Evolutionary conservation across 2,329 filamentous ascomycete species (phyloP).

Genomic region (Bretziella fagacearum): DNA sequence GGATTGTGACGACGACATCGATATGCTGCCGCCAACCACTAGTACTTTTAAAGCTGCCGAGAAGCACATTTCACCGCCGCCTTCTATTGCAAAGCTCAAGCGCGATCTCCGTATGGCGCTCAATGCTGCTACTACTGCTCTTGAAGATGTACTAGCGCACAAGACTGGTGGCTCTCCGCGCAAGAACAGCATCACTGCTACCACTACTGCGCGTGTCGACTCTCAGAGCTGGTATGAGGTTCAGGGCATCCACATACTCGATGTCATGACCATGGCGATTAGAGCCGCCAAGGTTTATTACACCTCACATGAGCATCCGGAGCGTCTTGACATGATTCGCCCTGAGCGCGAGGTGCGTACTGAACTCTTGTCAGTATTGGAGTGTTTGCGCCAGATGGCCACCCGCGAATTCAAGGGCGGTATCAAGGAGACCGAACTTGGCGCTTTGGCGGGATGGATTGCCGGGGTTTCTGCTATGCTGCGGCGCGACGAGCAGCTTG

Average conservation of each 20-base stretch:
- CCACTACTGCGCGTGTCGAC: constrained; percentile 26
- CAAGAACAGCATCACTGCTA: constrained; percentile 19
- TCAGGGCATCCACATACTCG: constrained; percentile 80
- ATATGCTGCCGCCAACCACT: constrained; percentile 90
- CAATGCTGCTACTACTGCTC: constrained; percentile 47
- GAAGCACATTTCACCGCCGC: constrained; percentile 66
- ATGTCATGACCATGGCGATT: constrained; percentile 89
- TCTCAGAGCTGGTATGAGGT: constrained; percentile 57
- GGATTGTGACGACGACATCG: constrained; percentile 44
- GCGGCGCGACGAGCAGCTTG: constrained; percentile 57
- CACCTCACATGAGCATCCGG: constrained; percentile 74
- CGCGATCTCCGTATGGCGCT: constrained; percentile 48
- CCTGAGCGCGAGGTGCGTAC: constrained; percentile 70
- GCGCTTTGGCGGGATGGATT: constrained; percentile 65
- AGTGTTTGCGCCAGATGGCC: constrained; percentile 82
- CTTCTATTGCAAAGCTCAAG: constrained; percentile 65
- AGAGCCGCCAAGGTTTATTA: constrained; percentile 93
- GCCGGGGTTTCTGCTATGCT: constrained; percentile 61
- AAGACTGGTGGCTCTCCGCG: constrained; percentile 15
- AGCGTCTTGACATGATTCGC: constrained; percentile 71
- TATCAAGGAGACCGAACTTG: constrained; percentile 59
- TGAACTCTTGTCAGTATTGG: constrained; percentile 72
- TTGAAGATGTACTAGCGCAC: constrained; percentile 37
- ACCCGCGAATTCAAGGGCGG: constrained; percentile 72
- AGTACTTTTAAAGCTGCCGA: constrained; percentile 86